These are phyloP conservation scores for Erodium maritimum DNA, from an alignment of 345 rosid genomes.

Conservation along the genomic window DNA sequence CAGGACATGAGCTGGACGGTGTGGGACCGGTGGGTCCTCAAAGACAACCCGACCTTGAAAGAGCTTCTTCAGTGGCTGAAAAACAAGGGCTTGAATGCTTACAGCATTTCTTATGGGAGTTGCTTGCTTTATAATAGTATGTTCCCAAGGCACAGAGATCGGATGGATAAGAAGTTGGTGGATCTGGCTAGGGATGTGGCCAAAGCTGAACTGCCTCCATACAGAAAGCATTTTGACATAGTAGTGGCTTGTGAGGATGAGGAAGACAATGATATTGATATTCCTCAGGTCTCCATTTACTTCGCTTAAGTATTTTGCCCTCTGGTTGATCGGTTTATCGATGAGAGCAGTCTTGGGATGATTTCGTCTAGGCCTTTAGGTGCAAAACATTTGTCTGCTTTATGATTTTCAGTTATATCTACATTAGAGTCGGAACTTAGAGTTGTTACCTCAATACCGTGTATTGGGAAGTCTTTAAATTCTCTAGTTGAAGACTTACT, in stretches of 20 bases:
- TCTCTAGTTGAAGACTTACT: too few species aligned
- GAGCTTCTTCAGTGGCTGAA: conserved; percentile 74
- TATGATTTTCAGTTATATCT: too few species aligned
- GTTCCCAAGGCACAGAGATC: conserved; percentile 72
- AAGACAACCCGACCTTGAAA: conserved; percentile 53
- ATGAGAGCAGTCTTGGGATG: too few species aligned
- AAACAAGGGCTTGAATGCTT: conserved; percentile 66
- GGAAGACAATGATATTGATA: conserved; percentile 70
- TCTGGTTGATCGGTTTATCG: too few species aligned
- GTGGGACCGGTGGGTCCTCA: conserved; percentile 89
- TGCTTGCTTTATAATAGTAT: conserved; percentile 72
- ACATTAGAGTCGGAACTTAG: too few species aligned
- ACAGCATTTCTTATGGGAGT: conserved; percentile 91
- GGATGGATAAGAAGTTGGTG: conserved; percentile 66
- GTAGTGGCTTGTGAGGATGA: conserved; percentile 94
- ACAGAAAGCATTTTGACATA: conserved; percentile 65
- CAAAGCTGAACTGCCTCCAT: conserved; percentile 56
- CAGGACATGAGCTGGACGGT: conserved; percentile 88
- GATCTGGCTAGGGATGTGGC: conserved; percentile 89
- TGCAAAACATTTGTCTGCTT: too few species aligned
- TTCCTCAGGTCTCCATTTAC: conserved; percentile 77
- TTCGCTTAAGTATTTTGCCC: conserved; percentile 11
- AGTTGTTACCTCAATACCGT: too few species aligned
- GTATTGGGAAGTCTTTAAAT: too few species aligned
- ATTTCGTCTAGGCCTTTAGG: too few species aligned